Conservation (phyloP, 768 basidiomycete species). For the Lentinula sp. region DNA sequence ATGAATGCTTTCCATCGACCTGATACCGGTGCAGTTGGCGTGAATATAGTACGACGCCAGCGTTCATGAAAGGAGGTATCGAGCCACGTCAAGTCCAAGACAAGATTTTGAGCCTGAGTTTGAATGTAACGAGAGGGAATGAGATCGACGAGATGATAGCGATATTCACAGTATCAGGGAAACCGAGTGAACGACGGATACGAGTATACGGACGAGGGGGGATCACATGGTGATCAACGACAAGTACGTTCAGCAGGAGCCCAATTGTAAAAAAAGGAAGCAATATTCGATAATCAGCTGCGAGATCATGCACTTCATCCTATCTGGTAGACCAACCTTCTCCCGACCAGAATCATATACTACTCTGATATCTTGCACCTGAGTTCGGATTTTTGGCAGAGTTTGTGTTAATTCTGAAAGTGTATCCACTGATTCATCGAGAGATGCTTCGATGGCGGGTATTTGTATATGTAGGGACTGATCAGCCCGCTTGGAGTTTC, state of each 20-base stretch:
- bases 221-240: constrained; percentile 10
- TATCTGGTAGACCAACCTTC: constrained; percentile 36
- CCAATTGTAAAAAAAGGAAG: neutral
- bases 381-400: constrained; percentile 56
- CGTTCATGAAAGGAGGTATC: constrained; percentile 77
- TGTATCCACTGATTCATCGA: constrained; percentile 54
- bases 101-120: constrained; percentile 56
- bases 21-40: constrained; percentile 65
- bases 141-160: neutral
- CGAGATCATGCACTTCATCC: neutral
- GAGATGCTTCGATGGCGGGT: constrained; percentile 53
- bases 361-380: constrained; percentile 54
- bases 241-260: neutral
- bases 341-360: constrained; percentile 68
- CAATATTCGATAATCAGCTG: neutral
- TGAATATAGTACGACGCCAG: constrained; percentile 71
- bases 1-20: constrained; percentile 62
- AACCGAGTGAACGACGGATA: neutral
- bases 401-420: constrained; percentile 51
- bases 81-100: constrained; percentile 64
- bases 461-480: constrained; percentile 53
- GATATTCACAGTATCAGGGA: neutral
- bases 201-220: neutral
- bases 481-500: constrained; percentile 53
- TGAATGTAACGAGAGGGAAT: neutral